Conservation (phyloP, 257 asterid genomes). For the Solanum bulbocastanum region DNA sequence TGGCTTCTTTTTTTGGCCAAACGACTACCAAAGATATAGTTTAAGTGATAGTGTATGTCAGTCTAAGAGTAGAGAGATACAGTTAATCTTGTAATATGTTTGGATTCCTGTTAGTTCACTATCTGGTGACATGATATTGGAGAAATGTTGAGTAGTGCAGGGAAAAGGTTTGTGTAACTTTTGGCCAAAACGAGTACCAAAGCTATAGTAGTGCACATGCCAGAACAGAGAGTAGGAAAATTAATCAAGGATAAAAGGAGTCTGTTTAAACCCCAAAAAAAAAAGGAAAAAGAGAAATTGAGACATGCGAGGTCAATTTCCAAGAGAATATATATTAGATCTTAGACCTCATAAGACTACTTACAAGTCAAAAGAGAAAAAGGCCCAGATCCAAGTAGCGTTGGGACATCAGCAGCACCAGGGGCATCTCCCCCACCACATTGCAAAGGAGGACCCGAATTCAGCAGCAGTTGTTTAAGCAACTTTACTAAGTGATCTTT, state of each 20-base stretch:
- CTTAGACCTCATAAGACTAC: conserved; percentile 13
- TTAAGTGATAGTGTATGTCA: not conserved
- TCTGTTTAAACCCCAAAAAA: not conserved
- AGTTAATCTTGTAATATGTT: not conserved
- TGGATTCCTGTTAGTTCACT: not conserved
- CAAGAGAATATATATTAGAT: not conserved
- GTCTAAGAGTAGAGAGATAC: not conserved
- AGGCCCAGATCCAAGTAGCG: conserved; percentile 82
- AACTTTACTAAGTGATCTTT: conserved; percentile 72
- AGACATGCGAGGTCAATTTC: conserved; percentile 6
- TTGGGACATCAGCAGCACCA: conserved; percentile 89
- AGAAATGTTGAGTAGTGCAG: not conserved
- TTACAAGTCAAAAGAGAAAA: conserved; percentile 76
- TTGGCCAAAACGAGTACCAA: not conserved
- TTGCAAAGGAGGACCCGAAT: conserved; percentile 53
- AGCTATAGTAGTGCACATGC: not conserved
- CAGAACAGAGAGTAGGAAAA: not conserved
- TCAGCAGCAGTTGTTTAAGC: conserved; percentile 71
- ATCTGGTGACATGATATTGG: not conserved
- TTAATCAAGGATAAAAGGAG: not conserved
- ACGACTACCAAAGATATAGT: not conserved
- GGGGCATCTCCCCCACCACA: conserved; percentile 44
- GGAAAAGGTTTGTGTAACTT: not conserved
- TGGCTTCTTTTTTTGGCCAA: not conserved
- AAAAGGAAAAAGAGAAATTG: not conserved